These are phyloP conservation scores for Hibiscus tridactylites DNA, from an alignment of 345 rosid species.

Conservation along the genomic window DNA sequence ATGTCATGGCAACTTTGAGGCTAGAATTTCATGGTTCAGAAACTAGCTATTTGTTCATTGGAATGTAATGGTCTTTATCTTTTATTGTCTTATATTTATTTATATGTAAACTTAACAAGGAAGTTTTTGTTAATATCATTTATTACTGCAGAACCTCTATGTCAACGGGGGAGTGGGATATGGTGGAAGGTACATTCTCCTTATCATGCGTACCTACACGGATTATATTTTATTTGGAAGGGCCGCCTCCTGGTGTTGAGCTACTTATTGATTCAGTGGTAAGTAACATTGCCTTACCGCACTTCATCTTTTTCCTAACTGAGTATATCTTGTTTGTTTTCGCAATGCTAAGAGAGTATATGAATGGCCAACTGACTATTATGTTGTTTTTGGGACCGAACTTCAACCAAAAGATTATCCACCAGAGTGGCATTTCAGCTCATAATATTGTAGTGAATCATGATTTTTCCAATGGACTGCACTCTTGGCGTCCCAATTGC, in stretches of 20 bases:
- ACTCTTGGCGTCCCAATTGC: constrained; percentile 62
- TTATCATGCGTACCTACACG: constrained; percentile 56
- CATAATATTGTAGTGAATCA: constrained; percentile 51
- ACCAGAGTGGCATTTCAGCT: constrained; percentile 9
- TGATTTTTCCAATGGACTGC: constrained; percentile 70
- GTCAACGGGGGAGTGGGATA: constrained; percentile 60
- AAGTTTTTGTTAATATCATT: neutral
- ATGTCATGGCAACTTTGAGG: constrained; percentile 76
- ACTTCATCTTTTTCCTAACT: neutral
- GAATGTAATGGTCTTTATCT: constrained; percentile 51
- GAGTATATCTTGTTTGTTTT: neutral
- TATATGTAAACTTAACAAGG: neutral
- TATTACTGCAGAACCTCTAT: constrained; percentile 49
- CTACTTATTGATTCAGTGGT: constrained; percentile 60
- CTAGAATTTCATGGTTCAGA: constrained; percentile 43
- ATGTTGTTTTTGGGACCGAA: constrained; percentile 20
- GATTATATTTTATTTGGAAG: constrained; percentile 77
- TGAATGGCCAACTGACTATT: neutral
- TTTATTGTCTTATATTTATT: neutral
- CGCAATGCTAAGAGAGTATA: neutral
- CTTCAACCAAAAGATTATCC: constrained; percentile 23
- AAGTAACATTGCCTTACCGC: constrained; percentile 28
- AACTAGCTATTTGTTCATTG: constrained; percentile 47
- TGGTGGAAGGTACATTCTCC: constrained; percentile 66
- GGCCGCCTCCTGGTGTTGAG: constrained; percentile 81